phyloP scores from a whole-genome alignment of 768 basidiomycete genomes.

The Tylopilus sp. region DNA sequence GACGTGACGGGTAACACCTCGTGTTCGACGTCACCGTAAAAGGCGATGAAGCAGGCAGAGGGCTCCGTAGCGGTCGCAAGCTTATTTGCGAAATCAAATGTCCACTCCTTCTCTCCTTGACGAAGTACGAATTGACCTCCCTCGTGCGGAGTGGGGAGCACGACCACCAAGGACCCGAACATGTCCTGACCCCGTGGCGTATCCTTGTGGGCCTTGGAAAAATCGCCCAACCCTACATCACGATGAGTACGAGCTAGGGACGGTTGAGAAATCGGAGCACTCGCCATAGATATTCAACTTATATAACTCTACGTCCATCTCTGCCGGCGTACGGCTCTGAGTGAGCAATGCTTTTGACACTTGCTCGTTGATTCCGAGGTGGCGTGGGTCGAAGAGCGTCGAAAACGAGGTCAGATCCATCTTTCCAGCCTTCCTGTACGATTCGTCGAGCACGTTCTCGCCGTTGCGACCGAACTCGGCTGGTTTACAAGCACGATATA shows the following conservation, averaged over 20 bases:
- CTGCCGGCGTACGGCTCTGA: not conserved
- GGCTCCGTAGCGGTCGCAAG: not conserved
- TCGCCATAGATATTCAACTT: slow-evolving; percentile 23
- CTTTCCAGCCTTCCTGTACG: slow-evolving; percentile 44
- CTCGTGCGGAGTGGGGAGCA: not conserved
- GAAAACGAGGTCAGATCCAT: slow-evolving; percentile 38
- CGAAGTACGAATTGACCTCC: slow-evolving; percentile 5
- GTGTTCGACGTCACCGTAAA: slow-evolving; percentile 43
- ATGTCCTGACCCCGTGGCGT: slow-evolving; percentile 23
- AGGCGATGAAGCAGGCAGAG: slow-evolving; percentile 36
- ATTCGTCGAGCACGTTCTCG: slow-evolving; percentile 1
- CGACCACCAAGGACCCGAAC: slow-evolving; percentile 39
- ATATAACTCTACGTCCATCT: slow-evolving; percentile 29
- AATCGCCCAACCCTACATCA: slow-evolving; percentile 1
- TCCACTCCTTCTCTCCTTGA: slow-evolving; percentile 3
- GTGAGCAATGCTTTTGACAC: slow-evolving; percentile 3
- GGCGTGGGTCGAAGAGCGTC: not conserved
- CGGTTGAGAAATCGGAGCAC: not conserved
- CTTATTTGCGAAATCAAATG: not conserved
- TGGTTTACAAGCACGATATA: slow-evolving; percentile 6
- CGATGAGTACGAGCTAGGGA: not conserved
- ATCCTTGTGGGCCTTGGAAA: slow-evolving; percentile 9
- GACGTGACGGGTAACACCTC: slow-evolving; percentile 39
- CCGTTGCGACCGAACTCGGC: slow-evolving; percentile 4
- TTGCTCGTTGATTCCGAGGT: not conserved